Conservation (phyloP, 805 yeast genomes). For the Pichia deserticola region DNA sequence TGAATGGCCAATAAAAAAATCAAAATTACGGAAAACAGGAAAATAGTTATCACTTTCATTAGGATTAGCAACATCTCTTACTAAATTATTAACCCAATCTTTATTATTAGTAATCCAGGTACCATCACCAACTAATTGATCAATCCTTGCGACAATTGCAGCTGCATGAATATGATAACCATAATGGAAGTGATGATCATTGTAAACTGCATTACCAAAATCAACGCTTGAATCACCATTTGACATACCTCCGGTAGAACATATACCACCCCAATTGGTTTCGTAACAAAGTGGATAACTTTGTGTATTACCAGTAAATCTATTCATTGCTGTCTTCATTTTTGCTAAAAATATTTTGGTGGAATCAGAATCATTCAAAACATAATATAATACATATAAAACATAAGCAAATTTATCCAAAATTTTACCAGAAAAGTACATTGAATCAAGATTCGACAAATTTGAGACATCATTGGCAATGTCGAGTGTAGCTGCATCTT, state of each 20-base stretch:
- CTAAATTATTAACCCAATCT: constrained; percentile 47
- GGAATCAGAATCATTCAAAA: constrained; percentile 35
- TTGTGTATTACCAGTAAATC: constrained; percentile 36
- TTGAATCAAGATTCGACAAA: constrained; percentile 33
- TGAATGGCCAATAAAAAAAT: constrained; percentile 73
- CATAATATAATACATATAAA: constrained; percentile 41
- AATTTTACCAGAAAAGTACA: constrained; percentile 46
- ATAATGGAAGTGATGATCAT: constrained; percentile 54
- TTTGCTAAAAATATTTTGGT: constrained; percentile 43
- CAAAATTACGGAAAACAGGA: constrained; percentile 63
- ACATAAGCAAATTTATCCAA: constrained; percentile 53
- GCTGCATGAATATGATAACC: constrained; percentile 54
- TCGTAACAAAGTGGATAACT: constrained; percentile 47
- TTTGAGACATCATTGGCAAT: constrained; percentile 41
- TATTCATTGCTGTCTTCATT: constrained; percentile 38
- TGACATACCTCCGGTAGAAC: constrained; percentile 40
- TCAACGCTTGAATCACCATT: constrained; percentile 41
- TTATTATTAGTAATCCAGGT: constrained; percentile 44
- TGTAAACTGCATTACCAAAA: constrained; percentile 43
- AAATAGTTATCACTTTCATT: constrained; percentile 44
- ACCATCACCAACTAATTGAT: constrained; percentile 36
- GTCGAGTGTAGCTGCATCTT: constrained; percentile 26
- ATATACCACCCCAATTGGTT: constrained; percentile 47
- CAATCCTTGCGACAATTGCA: constrained; percentile 54
- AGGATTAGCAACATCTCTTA: constrained; percentile 67